Conservation (phyloP, 2,329 filamentous ascomycete species). For the Decorospora gaudefroyi region DNA sequence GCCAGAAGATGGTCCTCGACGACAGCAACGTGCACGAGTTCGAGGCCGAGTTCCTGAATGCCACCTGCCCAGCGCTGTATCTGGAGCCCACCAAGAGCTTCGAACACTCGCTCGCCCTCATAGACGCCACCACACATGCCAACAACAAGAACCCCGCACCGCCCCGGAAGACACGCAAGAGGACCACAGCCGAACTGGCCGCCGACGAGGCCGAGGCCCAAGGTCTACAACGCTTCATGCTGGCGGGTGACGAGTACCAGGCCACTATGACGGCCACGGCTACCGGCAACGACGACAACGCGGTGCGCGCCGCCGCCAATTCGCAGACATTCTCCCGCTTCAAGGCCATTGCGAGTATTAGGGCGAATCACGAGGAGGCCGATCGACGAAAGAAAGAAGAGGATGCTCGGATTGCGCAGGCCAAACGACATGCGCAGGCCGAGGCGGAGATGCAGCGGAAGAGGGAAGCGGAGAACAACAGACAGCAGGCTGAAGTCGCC, state of each 20-base stretch:
- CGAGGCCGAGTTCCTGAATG: slow-evolving; percentile 74
- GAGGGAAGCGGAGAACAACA: slow-evolving; percentile 40
- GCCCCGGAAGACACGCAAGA: slow-evolving; percentile 84
- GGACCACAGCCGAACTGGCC: slow-evolving; percentile 91
- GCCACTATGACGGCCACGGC: slow-evolving; percentile 61
- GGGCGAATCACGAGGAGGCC: slow-evolving; percentile 74
- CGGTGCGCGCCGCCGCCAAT: slow-evolving; percentile 64
- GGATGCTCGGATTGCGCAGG: slow-evolving; percentile 53
- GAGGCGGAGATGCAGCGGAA: slow-evolving; percentile 44
- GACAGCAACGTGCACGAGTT: slow-evolving; percentile 71
- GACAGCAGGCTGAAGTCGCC: slow-evolving; percentile 41
- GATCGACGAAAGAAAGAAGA: slow-evolving; percentile 56
- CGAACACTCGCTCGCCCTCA: slow-evolving; percentile 70
- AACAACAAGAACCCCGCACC: slow-evolving; percentile 77
- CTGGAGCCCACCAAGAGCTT: slow-evolving; percentile 74
- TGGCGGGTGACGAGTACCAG: slow-evolving; percentile 84
- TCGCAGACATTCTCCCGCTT: slow-evolving; percentile 92
- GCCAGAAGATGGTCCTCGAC: slow-evolving; percentile 75
- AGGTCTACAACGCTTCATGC: slow-evolving; percentile 88
- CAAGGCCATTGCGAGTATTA: slow-evolving; percentile 87
- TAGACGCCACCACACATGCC: slow-evolving; percentile 74
- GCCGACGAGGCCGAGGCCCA: slow-evolving; percentile 92
- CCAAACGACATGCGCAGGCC: slow-evolving; percentile 46
- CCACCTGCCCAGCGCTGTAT: slow-evolving; percentile 74
- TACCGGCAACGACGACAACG: slow-evolving; percentile 70